Percentiles rank a stretch among this genome's conserved stretches.
Conservation (phyloP, 2,329 filamentous ascomycete species). For the Aspergillaceae sp. region DNA sequence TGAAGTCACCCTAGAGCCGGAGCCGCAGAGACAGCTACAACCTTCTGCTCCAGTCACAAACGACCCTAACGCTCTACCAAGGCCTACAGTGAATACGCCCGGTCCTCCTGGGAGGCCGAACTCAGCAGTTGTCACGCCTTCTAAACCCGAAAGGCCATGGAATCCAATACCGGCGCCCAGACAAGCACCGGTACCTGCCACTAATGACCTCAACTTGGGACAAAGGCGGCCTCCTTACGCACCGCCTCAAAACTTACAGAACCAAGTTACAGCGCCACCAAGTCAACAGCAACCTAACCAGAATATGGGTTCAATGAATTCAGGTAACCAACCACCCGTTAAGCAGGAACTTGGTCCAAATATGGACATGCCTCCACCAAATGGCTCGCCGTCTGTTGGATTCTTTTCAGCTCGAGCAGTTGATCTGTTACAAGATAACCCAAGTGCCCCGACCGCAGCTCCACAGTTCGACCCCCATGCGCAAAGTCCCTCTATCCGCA, state of each 20-base stretch:
- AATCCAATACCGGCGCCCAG: slow-evolving; percentile 12
- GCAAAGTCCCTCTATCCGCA: slow-evolving; percentile 77
- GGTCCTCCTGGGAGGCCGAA: slow-evolving; percentile 13
- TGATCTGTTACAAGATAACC: slow-evolving; percentile 47
- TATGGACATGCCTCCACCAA: slow-evolving; percentile 18
- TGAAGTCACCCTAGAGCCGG: slow-evolving; percentile 54
- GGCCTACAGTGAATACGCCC: slow-evolving; percentile 11
- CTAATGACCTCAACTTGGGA: slow-evolving; percentile 6
- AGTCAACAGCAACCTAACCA: slow-evolving; percentile 10
- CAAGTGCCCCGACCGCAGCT: slow-evolving; percentile 35
- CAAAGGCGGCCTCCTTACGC: slow-evolving; percentile 13
- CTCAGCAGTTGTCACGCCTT: slow-evolving; percentile 26
- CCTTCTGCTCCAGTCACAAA: slow-evolving; percentile 17
- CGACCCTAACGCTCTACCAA: slow-evolving; percentile 13
- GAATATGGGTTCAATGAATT: slow-evolving; percentile 4
- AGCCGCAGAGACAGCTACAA: slow-evolving; percentile 17
- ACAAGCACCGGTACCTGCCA: slow-evolving; percentile 13
- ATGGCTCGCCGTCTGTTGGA: slow-evolving; percentile 37
- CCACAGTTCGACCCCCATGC: slow-evolving; percentile 63
- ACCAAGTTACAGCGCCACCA: slow-evolving; percentile 9
- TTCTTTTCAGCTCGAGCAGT: slow-evolving; percentile 66
- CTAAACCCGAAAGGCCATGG: slow-evolving; percentile 29
- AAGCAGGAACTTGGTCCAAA: slow-evolving; percentile 17
- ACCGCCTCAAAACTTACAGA: slow-evolving; percentile 12
- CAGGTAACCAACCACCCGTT: slow-evolving; percentile 13